Base-by-base conservation (phyloP, 306 rosid genomes). In the Glycine latifolia region DNA sequence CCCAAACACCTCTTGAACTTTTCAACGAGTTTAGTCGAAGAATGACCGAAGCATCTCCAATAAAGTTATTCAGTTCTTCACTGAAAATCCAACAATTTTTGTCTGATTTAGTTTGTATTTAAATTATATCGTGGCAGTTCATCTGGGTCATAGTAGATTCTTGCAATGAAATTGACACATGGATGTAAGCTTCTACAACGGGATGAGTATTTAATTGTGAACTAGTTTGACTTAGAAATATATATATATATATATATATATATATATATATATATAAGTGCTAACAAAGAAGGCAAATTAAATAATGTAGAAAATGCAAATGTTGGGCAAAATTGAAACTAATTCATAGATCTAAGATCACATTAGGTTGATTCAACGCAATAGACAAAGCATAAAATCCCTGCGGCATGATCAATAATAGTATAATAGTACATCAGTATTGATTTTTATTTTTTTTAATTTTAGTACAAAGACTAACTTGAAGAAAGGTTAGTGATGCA, bases 321-420 rank as follows among this genome's bases (percentile, higher is more conserved):
- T 20, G 37, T 59, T 3, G 65, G 39, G 13, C 4, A 3, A 7
- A n/a, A n/a, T 0, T n/a, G 49, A 31, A 79, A 20, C 56, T 39
- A 13, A 20, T 16, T 54, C 26, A 56, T 46, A 8, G 15, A 48
- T 39, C 79, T 50, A 52, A 49, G 80, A 75, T 66, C 73, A 13
- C 55, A 80, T 44, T 53, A 69, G 48, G 14, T 59, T 60, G 82
- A 82, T 76, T 76, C 77, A 61, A 68, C 43, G 55, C 65, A 76
- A 73, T 12, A 26, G 63, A 79, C 76, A 26, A 82, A 66, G 56
- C 56, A 48, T 3, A 26, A 68, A 82, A 82, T 82, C 66, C 81
- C 53, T 68, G 9, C 77, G 78, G 81, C 81, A 16, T 46, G 48
- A 71, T 46, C 8, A 70, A 14, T 12, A 54, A 14, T 62, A 79